A percentile compares a stretch with the other conserved stretches of the same genome.
Evolutionary conservation across 1,139 yeast species (phyloP).

Genomic region (Saccharomycopsis phalli): DNA sequence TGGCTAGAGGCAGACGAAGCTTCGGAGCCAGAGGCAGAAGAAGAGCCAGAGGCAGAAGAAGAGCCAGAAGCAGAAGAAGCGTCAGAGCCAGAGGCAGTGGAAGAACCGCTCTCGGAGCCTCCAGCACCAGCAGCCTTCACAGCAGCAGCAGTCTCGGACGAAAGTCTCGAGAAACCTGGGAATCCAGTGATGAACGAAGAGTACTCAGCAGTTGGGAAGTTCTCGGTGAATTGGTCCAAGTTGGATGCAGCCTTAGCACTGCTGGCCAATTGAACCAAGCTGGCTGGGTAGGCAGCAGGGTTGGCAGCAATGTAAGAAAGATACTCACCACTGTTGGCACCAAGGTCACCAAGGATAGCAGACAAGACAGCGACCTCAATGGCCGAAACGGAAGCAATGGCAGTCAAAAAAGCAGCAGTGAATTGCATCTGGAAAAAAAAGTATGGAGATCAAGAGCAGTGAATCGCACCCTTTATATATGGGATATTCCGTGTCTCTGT

Average conservation of each 20-base stretch:
- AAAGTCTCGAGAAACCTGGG: not conserved
- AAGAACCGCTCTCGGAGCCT: not conserved
- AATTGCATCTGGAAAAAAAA: not conserved
- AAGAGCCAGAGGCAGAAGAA: not conserved
- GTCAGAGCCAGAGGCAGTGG: not conserved
- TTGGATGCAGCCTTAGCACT: not conserved
- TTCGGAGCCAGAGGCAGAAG: not conserved
- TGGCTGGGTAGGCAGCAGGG: not conserved
- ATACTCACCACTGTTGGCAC: not conserved
- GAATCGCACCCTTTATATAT: no score
- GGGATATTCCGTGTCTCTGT: no score
- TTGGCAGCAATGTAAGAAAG: not conserved
- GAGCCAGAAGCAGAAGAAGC: not conserved
- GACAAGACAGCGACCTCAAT: not conserved
- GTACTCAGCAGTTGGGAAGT: not conserved
- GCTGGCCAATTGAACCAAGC: not conserved
- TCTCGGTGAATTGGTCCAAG: not conserved
- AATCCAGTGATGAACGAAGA: not conserved
- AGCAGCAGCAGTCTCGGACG: slow-evolving; percentile 1
- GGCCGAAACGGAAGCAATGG: not conserved
- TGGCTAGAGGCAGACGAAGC: not conserved
- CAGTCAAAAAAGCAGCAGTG: not conserved
- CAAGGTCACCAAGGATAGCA: not conserved
- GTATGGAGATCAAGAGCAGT: no score
- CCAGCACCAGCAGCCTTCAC: not conserved